A percentile compares a stretch with the other conserved stretches of the same genome.
Conservation (phyloP, 1,139 yeast species). For the Ogataea hybrid region DNA sequence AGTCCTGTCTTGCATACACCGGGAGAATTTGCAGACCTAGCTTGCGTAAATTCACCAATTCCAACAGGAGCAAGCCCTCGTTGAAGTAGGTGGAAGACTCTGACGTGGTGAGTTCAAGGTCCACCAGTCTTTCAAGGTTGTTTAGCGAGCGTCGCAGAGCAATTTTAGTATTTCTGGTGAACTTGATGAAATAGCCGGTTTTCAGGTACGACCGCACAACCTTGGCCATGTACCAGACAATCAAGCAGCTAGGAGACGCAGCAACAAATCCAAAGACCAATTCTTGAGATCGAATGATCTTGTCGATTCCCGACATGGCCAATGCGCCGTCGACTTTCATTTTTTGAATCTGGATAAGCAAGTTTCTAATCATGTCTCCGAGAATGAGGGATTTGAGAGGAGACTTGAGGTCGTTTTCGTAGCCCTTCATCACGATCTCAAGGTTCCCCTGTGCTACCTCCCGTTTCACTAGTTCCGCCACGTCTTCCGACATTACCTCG, state of each 20-base stretch:
- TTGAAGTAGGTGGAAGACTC: conserved; percentile 26
- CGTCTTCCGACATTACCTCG: conserved; percentile 21
- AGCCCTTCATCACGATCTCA: conserved; percentile 73
- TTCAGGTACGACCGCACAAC: conserved; percentile 29
- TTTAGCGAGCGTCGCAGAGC: conserved; percentile 54
- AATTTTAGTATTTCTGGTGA: conserved; percentile 41
- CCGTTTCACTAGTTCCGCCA: conserved; percentile 5
- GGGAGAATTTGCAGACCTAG: conserved; percentile 52
- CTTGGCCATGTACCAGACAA: conserved; percentile 45
- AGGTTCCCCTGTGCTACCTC: conserved; percentile 67
- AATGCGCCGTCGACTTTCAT: conserved; percentile 93
- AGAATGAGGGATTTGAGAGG: conserved; percentile 63
- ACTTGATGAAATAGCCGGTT: conserved; percentile 40
- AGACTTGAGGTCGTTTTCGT: conserved; percentile 69
- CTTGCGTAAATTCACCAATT: conserved; percentile 51
- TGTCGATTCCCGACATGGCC: conserved; percentile 89
- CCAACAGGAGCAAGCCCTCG: conserved; percentile 58
- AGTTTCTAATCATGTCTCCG: conserved; percentile 73
- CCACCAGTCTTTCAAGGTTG: conserved; percentile 52
- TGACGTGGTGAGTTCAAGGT: conserved; percentile 17
- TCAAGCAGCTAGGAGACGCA: conserved; percentile 72
- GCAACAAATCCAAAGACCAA: conserved; percentile 90
- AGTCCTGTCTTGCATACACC: conserved; percentile 42
- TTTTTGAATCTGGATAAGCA: conserved; percentile 88
- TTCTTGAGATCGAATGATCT: conserved; percentile 84